Conservation (phyloP, 352 stramenopile species). For the Phytophthora kernoviae region DNA sequence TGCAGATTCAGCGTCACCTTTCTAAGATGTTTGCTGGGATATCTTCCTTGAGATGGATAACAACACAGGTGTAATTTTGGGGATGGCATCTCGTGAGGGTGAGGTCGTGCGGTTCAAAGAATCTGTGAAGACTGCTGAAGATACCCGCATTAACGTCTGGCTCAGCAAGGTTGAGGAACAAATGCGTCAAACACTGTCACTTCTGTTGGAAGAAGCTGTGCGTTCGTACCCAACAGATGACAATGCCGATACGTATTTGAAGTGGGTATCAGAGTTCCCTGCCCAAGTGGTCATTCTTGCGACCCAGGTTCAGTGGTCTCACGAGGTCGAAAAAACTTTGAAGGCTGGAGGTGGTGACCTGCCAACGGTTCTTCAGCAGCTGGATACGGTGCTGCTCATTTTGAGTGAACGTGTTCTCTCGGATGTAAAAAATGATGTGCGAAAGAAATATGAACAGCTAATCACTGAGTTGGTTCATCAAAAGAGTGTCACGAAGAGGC, state of each 20-base stretch:
- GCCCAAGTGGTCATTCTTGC: conserved; percentile 99
- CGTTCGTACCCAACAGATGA: conserved; percentile 74
- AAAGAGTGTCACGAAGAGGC: conserved; percentile 95
- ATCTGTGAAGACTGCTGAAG: conserved; percentile 90
- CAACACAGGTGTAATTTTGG: conserved; percentile 74
- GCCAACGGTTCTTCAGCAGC: conserved; percentile 53
- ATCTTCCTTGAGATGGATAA: conserved; percentile 88
- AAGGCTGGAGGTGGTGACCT: conserved; percentile 60
- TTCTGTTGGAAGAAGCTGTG: conserved; percentile 94
- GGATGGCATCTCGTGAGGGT: conserved; percentile 99
- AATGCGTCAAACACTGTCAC: conserved; percentile 97
- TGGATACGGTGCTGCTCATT: conserved; percentile 92
- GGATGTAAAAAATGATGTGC: conserved; percentile 93
- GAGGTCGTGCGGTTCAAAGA: conserved; percentile 96
- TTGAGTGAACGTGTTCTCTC: conserved; percentile 96
- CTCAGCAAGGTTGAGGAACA: conserved; percentile 96
- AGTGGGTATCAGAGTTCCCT: conserved; percentile 98
- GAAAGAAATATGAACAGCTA: conserved; percentile 99
- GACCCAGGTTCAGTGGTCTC: conserved; percentile 97
- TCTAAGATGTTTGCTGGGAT: conserved; percentile 99
- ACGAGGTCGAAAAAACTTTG: conserved; percentile 92
- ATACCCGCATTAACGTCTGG: conserved; percentile 95
- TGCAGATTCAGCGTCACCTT: conserved; percentile 96
- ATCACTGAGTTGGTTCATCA: conserved; percentile 99
- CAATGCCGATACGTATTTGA: conserved; percentile 90